Evolutionary conservation across 768 basidiomycete genomes (phyloP).

Genomic region (Leccinum arenicola): DNA sequence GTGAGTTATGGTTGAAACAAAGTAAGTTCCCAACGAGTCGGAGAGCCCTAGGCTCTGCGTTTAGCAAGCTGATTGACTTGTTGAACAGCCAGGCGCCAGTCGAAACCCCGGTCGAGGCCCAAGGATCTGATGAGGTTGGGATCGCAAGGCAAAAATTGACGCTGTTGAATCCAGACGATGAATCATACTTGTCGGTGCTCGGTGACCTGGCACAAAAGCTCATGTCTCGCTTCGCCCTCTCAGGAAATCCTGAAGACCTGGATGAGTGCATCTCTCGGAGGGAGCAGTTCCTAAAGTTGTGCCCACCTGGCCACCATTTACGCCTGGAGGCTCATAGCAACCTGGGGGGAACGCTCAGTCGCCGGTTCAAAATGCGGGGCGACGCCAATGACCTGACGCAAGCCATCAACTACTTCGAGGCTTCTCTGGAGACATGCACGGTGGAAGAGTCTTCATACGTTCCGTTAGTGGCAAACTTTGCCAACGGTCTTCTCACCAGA

Average conservation of each 20-base stretch:
- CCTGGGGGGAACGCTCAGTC: constrained; percentile 16
- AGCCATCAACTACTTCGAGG: constrained; percentile 17
- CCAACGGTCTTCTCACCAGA: constrained; percentile 17
- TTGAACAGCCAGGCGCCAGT: not conserved
- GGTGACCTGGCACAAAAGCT: constrained; percentile 10
- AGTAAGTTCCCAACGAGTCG: not conserved
- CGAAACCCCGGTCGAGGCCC: not conserved
- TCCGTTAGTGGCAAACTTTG: constrained; percentile 16
- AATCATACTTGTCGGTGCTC: constrained; percentile 10
- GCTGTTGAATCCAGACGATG: constrained; percentile 6
- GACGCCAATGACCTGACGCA: constrained; percentile 20
- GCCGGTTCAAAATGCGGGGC: constrained; percentile 22
- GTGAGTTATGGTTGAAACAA: constrained; percentile 5
- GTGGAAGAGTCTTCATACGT: constrained; percentile 15
- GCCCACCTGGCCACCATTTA: constrained; percentile 19
- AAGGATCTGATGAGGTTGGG: constrained; percentile 11
- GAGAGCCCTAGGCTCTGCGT: not conserved
- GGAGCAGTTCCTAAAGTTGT: constrained; percentile 14
- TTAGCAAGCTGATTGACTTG: not conserved
- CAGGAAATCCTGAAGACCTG: constrained; percentile 23
- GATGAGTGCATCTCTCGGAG: constrained; percentile 21
- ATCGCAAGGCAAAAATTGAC: constrained; percentile 10
- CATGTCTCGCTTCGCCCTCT: constrained; percentile 21
- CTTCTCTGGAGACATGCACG: constrained; percentile 10
- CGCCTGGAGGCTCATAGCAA: constrained; percentile 15